phyloP scores from a whole-genome alignment of 352 stramenopile genomes.

The Phytophthora sojae region DNA sequence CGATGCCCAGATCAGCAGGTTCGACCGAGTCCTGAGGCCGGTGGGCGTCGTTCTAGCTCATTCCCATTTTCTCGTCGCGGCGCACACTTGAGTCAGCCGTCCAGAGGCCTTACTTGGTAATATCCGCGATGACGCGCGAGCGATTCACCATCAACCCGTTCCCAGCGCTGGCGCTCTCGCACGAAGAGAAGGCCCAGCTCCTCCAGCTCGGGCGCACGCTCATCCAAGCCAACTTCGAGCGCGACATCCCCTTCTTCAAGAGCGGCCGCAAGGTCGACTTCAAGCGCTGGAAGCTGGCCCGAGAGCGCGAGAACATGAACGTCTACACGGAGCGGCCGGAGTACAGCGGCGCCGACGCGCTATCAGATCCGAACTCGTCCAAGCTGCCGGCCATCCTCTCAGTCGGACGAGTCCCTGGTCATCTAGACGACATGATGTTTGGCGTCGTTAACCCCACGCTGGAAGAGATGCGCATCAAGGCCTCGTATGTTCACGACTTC shows the following conservation, averaged over 20 bases:
- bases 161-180: slow-evolving; percentile 27
- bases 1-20: not conserved
- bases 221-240: slow-evolving; percentile 29
- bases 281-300: slow-evolving; percentile 31
- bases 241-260: slow-evolving; percentile 35
- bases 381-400: slow-evolving; percentile 33
- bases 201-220: slow-evolving; percentile 24
- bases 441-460: slow-evolving; percentile 36
- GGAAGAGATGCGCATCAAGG: slow-evolving; percentile 42
- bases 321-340: slow-evolving; percentile 30
- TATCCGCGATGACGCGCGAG: slow-evolving; percentile 19
- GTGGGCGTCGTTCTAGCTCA: slow-evolving; percentile 3
- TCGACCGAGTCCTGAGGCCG: not conserved
- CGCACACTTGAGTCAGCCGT: not conserved
- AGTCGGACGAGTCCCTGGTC: slow-evolving; percentile 23
- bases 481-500: slow-evolving; percentile 39
- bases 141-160: slow-evolving; percentile 41
- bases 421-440: slow-evolving; percentile 49
- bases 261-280: slow-evolving; percentile 39
- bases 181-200: slow-evolving; percentile 29
- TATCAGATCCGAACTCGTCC: slow-evolving; percentile 21
- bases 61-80: slow-evolving; percentile 7
- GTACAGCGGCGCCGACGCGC: slow-evolving; percentile 19
- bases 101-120: not conserved
- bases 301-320: slow-evolving; percentile 26